Conservation (phyloP, 2,329 filamentous ascomycete genomes). For the Teratosphaeria zuluensis region DNA sequence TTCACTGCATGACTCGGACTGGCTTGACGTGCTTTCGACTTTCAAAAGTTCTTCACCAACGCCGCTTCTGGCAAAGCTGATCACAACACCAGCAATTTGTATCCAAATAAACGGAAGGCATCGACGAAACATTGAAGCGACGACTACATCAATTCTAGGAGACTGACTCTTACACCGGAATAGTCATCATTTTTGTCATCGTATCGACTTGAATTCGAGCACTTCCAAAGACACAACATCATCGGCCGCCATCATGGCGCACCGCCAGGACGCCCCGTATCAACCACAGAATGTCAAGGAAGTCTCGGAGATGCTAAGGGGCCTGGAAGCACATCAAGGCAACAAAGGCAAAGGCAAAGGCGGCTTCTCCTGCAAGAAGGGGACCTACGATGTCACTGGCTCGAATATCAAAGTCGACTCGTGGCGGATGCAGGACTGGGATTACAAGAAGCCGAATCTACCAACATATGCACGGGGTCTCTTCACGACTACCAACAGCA, state of each 20-base stretch:
- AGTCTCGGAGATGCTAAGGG: constrained; percentile 54
- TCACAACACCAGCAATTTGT: neutral
- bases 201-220: neutral
- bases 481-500: constrained; percentile 67
- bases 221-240: neutral
- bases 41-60: neutral
- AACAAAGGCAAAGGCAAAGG: constrained; percentile 38
- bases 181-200: neutral
- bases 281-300: constrained; percentile 59
- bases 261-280: constrained; percentile 48
- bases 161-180: too few relatives aligned
- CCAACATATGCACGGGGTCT: constrained; percentile 90
- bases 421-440: constrained; percentile 90
- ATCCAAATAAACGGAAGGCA: neutral
- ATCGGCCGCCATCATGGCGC: constrained; percentile 38
- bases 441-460: constrained; percentile 79
- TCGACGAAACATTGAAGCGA: neutral
- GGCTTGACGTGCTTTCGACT: neutral
- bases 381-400: constrained; percentile 61
- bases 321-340: constrained; percentile 50
- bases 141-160: too few relatives aligned
- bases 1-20: neutral
- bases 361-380: constrained; percentile 67
- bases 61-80: neutral
- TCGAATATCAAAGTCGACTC: constrained; percentile 66